Evolutionary conservation across 1,284 basidiomycete species (phyloP).

Genomic region (Marasmius fiardii): DNA sequence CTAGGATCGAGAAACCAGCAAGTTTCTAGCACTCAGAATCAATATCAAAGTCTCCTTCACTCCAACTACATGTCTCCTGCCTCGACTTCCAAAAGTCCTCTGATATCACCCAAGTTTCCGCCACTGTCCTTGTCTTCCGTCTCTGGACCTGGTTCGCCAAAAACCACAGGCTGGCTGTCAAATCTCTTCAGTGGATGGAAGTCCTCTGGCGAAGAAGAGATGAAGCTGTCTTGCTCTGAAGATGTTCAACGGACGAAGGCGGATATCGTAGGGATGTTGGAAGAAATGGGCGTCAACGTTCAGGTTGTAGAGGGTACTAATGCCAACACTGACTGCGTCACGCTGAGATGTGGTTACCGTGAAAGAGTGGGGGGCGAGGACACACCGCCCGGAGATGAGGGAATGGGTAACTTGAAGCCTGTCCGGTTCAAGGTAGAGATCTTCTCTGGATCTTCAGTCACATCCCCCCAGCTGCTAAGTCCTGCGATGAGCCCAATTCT

Average conservation of each 20-base stretch:
- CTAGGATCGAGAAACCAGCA: slow-evolving; percentile 14
- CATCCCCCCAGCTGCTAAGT: slow-evolving; percentile 5
- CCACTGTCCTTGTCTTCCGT: not conserved
- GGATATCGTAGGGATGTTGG: slow-evolving; percentile 65
- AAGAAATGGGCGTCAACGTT: slow-evolving; percentile 61
- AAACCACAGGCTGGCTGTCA: slow-evolving; percentile 64
- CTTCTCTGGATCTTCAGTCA: slow-evolving; percentile 17
- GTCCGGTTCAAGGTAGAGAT: slow-evolving; percentile 45
- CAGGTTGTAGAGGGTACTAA: slow-evolving; percentile 16
- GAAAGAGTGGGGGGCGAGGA: not conserved
- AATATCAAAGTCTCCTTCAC: not conserved
- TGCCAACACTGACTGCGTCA: slow-evolving; percentile 37
- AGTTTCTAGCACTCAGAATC: slow-evolving; percentile 61
- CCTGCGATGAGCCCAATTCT: slow-evolving; percentile 8
- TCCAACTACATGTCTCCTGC: not conserved
- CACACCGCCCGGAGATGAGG: not conserved
- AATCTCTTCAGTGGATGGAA: slow-evolving; percentile 70
- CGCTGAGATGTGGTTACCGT: slow-evolving; percentile 52
- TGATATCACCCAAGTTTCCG: slow-evolving; percentile 1
- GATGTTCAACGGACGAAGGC: slow-evolving; percentile 59
- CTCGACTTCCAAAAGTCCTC: not conserved
- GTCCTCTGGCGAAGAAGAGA: slow-evolving; percentile 32
- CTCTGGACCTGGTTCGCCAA: not conserved
- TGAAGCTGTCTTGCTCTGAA: slow-evolving; percentile 65
- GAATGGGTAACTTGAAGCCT: slow-evolving; percentile 31